Conservation (phyloP, 1,284 basidiomycete species). For the Exobasidium cylindrosporum region DNA sequence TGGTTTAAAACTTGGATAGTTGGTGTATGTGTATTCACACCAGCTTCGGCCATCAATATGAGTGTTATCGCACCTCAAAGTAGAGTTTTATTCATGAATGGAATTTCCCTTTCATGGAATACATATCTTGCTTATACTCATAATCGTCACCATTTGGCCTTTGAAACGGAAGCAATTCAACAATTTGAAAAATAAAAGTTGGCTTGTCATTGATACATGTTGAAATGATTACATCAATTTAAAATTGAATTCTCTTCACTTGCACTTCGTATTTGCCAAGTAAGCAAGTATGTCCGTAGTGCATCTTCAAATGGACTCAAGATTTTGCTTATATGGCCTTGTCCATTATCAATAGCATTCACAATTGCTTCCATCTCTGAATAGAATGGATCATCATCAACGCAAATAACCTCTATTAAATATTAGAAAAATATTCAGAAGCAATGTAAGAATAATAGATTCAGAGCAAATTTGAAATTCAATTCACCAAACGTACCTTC, state of each 20-base stretch:
- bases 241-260: constrained; percentile 17
- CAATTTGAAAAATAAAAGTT: too few relatives aligned
- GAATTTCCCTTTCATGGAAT: neutral
- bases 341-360: neutral
- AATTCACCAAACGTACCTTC: constrained; percentile 14
- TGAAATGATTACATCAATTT: too few relatives aligned
- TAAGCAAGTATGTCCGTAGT: constrained; percentile 20
- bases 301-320: constrained; percentile 21
- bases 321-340: neutral
- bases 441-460: neutral
- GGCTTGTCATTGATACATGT: too few relatives aligned
- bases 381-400: constrained; percentile 27
- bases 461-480: neutral
- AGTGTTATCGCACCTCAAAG: neutral
- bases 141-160: too few relatives aligned
- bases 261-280: constrained; percentile 24
- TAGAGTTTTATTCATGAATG: neutral
- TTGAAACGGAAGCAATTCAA: too few relatives aligned
- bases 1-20: neutral
- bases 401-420: neutral
- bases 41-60: neutral
- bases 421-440: neutral
- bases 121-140: neutral
- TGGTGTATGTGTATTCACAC: neutral
- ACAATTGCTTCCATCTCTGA: constrained; percentile 23